Evolutionary conservation across 306 rosid species (phyloP).

Genomic region (Boehmeria nivea): DNA sequence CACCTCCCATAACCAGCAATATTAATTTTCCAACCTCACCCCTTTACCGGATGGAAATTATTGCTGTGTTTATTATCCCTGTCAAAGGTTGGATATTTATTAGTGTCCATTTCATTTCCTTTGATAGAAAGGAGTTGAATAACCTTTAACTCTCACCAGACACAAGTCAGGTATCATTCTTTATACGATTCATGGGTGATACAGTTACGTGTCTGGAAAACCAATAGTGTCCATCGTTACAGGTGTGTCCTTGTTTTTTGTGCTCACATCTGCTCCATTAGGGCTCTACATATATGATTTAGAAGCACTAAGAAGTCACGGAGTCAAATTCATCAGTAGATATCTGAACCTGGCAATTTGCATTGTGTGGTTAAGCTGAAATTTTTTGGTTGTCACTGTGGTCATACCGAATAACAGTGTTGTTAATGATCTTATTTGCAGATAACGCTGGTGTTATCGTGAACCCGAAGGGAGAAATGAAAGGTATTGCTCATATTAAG

Average conservation of each 20-base stretch:
- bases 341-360: too few relatives aligned
- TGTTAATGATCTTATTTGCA: constrained; percentile 3
- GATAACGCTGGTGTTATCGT: constrained; percentile 57
- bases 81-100: constrained; percentile 37
- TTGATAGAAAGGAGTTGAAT: neutral
- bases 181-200: constrained; percentile 20
- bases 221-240: constrained; percentile 33
- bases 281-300: constrained; percentile 24
- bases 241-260: constrained; percentile 23
- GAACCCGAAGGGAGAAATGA: constrained; percentile 59
- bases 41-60: constrained; percentile 17
- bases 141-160: constrained; percentile 22
- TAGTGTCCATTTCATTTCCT: neutral
- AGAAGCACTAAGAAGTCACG: too few relatives aligned
- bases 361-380: too few relatives aligned
- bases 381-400: too few relatives aligned
- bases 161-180: constrained; percentile 51
- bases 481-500: constrained; percentile 23
- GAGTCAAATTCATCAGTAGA: too few relatives aligned
- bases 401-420: neutral
- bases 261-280: constrained; percentile 43
- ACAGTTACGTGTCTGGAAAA: constrained; percentile 43
- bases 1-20: constrained; percentile 47
- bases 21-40: constrained; percentile 27
- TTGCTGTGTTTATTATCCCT: constrained; percentile 19